Percentiles rank a stretch among this genome's conserved stretches.
These are phyloP conservation scores for Euphrasia confusa DNA, from an alignment of 257 asterid genomes.

Conservation along the genomic window DNA sequence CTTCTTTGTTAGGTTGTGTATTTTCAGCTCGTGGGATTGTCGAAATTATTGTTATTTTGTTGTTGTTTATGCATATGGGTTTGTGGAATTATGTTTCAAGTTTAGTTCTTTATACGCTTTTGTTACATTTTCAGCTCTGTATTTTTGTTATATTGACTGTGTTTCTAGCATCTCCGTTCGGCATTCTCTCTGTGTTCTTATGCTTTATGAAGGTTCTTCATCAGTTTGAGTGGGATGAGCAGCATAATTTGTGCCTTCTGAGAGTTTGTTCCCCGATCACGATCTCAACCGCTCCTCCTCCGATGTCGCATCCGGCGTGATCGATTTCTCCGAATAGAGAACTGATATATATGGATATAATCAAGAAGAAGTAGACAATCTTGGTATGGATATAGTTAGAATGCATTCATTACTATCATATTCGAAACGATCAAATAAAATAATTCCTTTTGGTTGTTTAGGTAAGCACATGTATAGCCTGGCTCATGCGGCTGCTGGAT, in stretches of 20 bases:
- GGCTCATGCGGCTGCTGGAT: constrained; percentile 2
- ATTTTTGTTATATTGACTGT: background rate
- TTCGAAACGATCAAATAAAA: background rate
- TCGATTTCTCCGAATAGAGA: too few species aligned
- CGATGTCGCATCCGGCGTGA: too few species aligned
- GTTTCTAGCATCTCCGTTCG: background rate
- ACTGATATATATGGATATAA: too few species aligned
- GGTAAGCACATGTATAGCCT: constrained; percentile 52
- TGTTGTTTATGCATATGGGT: background rate
- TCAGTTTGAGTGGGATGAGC: background rate
- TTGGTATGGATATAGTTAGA: constrained; percentile 37
- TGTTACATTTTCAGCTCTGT: background rate
- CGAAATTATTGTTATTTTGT: background rate
- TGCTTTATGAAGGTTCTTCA: background rate
- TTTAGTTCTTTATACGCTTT: background rate
- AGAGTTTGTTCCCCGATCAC: too few species aligned
- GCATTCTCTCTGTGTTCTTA: background rate
- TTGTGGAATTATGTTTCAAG: background rate
- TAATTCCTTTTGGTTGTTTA: constrained; percentile 21
- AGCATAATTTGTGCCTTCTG: background rate
- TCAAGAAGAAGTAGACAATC: constrained; percentile 62
- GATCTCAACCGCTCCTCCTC: too few species aligned
- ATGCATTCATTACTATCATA: constrained; percentile 2
- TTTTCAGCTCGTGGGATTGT: background rate
- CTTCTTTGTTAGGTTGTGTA: background rate